Percentiles rank a stretch among this genome's conserved stretches.
Conservation (phyloP, 768 basidiomycete genomes). For the Exidia glandulosa region DNA sequence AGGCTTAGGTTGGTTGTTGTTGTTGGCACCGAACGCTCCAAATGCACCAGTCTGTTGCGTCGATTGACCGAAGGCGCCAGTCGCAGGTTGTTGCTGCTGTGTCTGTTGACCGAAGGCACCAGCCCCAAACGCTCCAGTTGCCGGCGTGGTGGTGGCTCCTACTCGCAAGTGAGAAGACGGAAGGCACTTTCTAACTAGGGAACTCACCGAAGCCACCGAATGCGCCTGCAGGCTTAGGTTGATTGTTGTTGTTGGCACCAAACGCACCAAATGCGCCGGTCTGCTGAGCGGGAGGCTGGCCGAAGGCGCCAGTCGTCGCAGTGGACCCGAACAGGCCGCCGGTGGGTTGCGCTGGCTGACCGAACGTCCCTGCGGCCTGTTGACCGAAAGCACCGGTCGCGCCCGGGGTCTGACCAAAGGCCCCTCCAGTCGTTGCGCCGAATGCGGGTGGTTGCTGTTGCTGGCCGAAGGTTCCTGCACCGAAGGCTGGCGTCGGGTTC, state of each 20-base stretch:
- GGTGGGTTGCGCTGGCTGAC: too few relatives aligned
- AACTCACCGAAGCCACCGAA: conserved; percentile 27
- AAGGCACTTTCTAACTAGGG: conserved; percentile 13
- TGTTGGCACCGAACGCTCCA: conserved; percentile 24
- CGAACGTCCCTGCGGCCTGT: too few relatives aligned
- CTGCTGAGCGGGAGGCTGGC: conserved; percentile 10
- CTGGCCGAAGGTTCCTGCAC: too few relatives aligned
- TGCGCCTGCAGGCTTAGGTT: conserved; percentile 18
- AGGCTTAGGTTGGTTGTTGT: neutral
- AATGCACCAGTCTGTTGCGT: conserved; percentile 20
- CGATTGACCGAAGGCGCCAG: conserved; percentile 27
- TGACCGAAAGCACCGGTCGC: neutral
- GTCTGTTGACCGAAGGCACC: conserved; percentile 24
- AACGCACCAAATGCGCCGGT: conserved; percentile 16
- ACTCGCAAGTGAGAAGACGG: neutral
- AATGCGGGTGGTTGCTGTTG: conserved; percentile 20
- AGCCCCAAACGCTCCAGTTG: conserved; percentile 24
- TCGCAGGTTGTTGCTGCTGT: conserved; percentile 17
- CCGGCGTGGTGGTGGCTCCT: conserved; percentile 11
- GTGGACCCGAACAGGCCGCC: too few relatives aligned
- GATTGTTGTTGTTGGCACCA: conserved; percentile 7
- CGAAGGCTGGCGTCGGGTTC: neutral
- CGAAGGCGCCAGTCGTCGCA: conserved; percentile 20
- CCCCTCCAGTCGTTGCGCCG: too few relatives aligned
- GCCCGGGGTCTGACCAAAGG: neutral